These are phyloP conservation scores for Macrophomina tecta DNA, from an alignment of 2,329 filamentous ascomycete genomes.

Conservation along the genomic window DNA sequence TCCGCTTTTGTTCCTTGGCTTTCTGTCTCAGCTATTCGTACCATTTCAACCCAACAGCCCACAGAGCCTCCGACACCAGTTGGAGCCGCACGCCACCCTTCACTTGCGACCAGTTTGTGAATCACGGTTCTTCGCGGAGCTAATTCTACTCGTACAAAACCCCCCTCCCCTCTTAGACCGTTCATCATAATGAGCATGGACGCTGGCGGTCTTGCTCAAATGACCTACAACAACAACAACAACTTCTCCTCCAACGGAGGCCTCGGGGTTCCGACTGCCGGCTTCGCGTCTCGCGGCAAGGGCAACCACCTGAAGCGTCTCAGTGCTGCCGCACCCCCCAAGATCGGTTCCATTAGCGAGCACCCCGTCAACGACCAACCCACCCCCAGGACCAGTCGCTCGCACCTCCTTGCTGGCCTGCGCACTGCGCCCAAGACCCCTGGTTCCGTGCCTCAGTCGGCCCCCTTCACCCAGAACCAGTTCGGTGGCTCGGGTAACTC, in stretches of 20 bases:
- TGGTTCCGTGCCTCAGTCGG: constrained; percentile 67
- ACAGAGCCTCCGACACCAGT: constrained; percentile 29
- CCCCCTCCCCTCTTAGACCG: constrained; percentile 39
- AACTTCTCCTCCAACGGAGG: constrained; percentile 67
- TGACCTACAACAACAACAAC: constrained; percentile 75
- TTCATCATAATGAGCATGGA: constrained; percentile 67
- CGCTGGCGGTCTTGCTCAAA: constrained; percentile 99
- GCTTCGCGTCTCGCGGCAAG: constrained; percentile 85
- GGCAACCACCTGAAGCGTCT: constrained; percentile 89
- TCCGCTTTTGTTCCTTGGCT: constrained; percentile 11
- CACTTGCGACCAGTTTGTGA: constrained; percentile 28
- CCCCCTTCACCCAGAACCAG: constrained; percentile 63
- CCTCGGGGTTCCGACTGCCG: constrained; percentile 76
- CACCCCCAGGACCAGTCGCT: constrained; percentile 91
- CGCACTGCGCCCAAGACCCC: constrained; percentile 91
- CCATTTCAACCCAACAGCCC: constrained; percentile 2
- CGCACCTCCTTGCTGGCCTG: constrained; percentile 89
- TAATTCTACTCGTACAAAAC: constrained; percentile 37
- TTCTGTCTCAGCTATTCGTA: constrained; percentile 21
- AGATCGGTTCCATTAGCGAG: constrained; percentile 70
- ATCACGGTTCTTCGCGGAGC: constrained; percentile 37
- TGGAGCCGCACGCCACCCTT: constrained; percentile 14
- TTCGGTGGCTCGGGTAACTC: constrained; percentile 45
- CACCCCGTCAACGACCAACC: constrained; percentile 62
- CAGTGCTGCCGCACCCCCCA: constrained; percentile 74